phyloP scores from a whole-genome alignment of 129 eudicot species.

The Escallonia herrerae region DNA sequence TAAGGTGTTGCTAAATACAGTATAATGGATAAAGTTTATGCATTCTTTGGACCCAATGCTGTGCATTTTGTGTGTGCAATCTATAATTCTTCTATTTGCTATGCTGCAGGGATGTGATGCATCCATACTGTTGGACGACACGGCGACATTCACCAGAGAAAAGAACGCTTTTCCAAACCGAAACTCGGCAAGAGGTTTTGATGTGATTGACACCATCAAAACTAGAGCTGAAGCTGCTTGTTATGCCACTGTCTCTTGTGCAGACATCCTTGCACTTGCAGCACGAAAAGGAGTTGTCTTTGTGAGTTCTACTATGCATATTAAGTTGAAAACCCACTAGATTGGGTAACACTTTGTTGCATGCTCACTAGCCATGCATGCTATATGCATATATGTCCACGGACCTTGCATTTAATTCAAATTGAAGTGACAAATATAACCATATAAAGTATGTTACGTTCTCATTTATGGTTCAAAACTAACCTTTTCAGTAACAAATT shows the following conservation, averaged over 20 bases:
- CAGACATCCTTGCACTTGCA: conserved; percentile 23
- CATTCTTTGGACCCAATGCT: no score
- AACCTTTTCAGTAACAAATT: no score
- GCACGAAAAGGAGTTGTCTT: conserved; percentile 41
- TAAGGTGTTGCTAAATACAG: no score
- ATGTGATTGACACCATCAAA: background rate
- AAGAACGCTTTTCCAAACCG: background rate
- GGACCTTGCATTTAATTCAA: no score
- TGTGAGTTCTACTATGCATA: conserved; percentile 16
- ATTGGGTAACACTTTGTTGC: background rate
- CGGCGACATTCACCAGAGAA: background rate
- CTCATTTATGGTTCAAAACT: no score
- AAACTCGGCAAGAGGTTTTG: conserved; percentile 12
- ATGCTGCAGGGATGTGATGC: conserved; percentile 9
- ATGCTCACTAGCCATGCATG: background rate
- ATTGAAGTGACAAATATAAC: no score
- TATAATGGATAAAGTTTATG: no score
- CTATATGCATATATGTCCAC: background rate
- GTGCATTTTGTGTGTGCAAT: no score
- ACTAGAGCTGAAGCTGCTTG: no score
- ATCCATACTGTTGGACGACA: conserved; percentile 3
- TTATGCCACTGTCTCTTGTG: no score
- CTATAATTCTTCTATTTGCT: background rate
- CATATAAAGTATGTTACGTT: no score
- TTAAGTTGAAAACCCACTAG: no score